Conservation (phyloP, 768 basidiomycete genomes). For the Leccinum broughii region DNA sequence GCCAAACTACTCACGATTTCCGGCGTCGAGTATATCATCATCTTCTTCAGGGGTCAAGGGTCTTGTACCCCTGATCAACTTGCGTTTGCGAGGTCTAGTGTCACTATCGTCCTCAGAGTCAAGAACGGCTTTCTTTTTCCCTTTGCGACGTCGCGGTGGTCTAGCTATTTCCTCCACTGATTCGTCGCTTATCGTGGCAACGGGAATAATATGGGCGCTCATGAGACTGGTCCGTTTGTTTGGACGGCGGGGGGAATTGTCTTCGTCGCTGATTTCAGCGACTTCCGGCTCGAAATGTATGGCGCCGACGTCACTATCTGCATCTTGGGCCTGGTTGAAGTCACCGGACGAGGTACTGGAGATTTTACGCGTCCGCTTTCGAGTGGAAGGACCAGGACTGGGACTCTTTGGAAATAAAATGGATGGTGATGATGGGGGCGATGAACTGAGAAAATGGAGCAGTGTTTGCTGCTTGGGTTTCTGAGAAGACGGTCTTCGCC, state of each 20-base stretch:
- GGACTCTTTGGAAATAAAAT: conserved; percentile 1
- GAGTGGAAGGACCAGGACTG: conserved; percentile 9
- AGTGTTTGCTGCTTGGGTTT: conserved; percentile 48
- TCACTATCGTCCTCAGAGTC: conserved; percentile 42
- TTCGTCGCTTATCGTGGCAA: conserved; percentile 21
- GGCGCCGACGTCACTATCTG: conserved; percentile 48
- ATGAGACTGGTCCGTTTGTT: conserved; percentile 18
- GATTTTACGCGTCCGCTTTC: conserved; percentile 16
- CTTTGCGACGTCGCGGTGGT: conserved; percentile 22
- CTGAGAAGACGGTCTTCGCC: conserved; percentile 21
- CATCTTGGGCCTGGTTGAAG: conserved; percentile 25
- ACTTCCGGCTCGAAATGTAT: conserved; percentile 50
- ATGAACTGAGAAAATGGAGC: conserved; percentile 33
- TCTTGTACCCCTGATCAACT: conserved; percentile 44
- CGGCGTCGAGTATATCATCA: conserved; percentile 44
- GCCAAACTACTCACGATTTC: conserved; percentile 47
- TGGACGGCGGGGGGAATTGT: conserved; percentile 27
- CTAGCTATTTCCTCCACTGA: conserved; percentile 21
- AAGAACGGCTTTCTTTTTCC: conserved; percentile 21
- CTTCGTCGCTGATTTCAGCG: conserved; percentile 25
- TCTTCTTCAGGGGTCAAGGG: conserved; percentile 46
- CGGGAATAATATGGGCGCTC: conserved; percentile 17
- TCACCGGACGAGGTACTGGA: conserved; percentile 15
- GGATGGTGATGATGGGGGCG: conserved; percentile 27
- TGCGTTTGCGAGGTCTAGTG: conserved; percentile 36